Evolutionary conservation across 108 stramenopile genomes (phyloP).

Genomic region (Nannochloropsis granulata): DNA sequence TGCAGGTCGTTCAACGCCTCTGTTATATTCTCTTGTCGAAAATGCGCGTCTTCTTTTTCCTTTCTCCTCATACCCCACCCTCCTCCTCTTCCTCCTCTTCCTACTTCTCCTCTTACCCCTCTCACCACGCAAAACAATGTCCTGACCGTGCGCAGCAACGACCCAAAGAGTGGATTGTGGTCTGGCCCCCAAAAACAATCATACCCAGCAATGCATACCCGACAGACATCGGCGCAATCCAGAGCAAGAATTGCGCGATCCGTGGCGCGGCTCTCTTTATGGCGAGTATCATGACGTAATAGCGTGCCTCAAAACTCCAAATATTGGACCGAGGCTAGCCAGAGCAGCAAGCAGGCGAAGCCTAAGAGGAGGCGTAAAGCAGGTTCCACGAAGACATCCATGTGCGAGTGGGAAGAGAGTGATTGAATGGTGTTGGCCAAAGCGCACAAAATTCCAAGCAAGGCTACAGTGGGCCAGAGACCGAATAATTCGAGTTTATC

Average conservation of each 20-base stretch:
- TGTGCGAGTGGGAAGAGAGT: not conserved
- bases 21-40: not conserved
- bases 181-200: conserved; percentile 6
- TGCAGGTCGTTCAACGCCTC: not conserved
- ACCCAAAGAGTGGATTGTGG: not conserved
- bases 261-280: not conserved
- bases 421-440: not conserved
- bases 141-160: not conserved
- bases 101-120: not conserved
- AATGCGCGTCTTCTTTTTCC: not conserved
- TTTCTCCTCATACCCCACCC: not conserved
- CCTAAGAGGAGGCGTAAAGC: not conserved
- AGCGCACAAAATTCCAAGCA: not conserved
- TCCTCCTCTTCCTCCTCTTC: not conserved
- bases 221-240: not conserved
- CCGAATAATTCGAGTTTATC: not conserved
- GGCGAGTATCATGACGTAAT: not conserved
- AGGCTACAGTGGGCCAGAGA: not conserved
- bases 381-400: not conserved
- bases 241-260: not conserved
- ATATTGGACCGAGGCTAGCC: not conserved
- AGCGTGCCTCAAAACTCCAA: not conserved
- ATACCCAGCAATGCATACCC: not conserved
- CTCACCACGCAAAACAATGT: not conserved
- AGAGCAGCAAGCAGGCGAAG: not conserved